Evolutionary conservation across 2,329 filamentous ascomycete species (phyloP).

Genomic region (Aspergillus versicolor): DNA sequence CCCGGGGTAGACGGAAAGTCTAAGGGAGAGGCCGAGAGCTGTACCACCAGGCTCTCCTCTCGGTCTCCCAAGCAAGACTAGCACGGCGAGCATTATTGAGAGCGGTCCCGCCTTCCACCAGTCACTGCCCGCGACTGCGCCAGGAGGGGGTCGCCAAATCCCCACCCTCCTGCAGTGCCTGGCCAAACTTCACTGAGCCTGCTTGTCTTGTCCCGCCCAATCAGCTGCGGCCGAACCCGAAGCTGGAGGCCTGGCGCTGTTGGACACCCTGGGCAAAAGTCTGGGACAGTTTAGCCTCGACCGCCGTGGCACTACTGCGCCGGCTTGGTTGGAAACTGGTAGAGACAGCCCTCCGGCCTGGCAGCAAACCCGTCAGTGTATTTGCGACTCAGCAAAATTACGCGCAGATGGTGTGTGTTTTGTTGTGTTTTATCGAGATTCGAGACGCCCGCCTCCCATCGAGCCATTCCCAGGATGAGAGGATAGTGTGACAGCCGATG

Average conservation of each 20-base stretch:
- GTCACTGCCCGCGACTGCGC: background rate
- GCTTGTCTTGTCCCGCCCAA: constrained; percentile 14
- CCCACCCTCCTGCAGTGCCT: constrained; percentile 19
- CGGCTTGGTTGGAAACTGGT: constrained; percentile 10
- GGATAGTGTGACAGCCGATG: background rate
- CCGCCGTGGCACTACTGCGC: constrained; percentile 15
- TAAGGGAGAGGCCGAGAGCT: constrained; percentile 11
- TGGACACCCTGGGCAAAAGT: background rate
- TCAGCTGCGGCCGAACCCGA: constrained; percentile 7
- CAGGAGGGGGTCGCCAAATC: background rate
- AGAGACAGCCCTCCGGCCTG: constrained; percentile 7
- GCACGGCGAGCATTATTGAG: background rate
- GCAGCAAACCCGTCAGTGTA: background rate
- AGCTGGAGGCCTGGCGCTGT: constrained; percentile 13
- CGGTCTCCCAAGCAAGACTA: background rate
- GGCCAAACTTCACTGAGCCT: constrained; percentile 5
- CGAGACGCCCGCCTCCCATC: too few relatives aligned
- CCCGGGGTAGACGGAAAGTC: constrained; percentile 12
- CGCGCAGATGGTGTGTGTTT: background rate
- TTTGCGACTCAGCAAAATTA: background rate
- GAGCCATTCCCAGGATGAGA: too few relatives aligned
- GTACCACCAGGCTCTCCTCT: background rate
- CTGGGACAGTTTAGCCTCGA: constrained; percentile 18
- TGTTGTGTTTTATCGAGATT: too few relatives aligned
- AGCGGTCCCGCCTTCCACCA: background rate